These are phyloP conservation scores for Diaporthe citrichinensis DNA, from an alignment of 2,329 filamentous ascomycete species.

Conservation along the genomic window DNA sequence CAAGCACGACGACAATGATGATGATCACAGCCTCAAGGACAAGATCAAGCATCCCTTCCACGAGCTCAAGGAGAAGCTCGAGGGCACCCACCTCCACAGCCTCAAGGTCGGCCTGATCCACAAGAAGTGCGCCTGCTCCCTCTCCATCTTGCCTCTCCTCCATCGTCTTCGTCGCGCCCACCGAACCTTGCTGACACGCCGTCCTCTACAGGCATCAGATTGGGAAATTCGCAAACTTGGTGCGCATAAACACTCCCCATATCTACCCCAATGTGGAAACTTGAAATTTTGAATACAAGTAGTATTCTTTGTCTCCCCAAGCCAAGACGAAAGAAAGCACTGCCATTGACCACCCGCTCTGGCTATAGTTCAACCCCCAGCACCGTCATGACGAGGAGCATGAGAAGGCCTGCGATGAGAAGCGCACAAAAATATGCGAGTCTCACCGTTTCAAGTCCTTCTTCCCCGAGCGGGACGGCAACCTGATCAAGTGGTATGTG, in stretches of 20 bases:
- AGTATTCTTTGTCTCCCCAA: not conserved
- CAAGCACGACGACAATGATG: constrained; percentile 25
- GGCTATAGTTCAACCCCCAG: constrained; percentile 79
- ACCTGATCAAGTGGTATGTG: constrained; percentile 96
- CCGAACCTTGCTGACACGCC: constrained; percentile 19
- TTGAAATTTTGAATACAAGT: not conserved
- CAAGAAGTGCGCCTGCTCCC: constrained; percentile 64
- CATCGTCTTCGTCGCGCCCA: not conserved
- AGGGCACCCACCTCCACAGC: constrained; percentile 68
- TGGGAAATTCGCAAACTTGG: constrained; percentile 74
- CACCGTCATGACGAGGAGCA: constrained; percentile 96
- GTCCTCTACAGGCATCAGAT: constrained; percentile 63
- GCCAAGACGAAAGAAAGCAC: not conserved
- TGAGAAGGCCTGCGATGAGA: constrained; percentile 85
- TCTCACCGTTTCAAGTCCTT: constrained; percentile 90
- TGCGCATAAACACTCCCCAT: constrained; percentile 52
- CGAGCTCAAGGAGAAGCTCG: constrained; percentile 66
- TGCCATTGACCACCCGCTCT: constrained; percentile 19
- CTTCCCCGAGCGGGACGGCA: constrained; percentile 87
- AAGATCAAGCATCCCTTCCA: constrained; percentile 65
- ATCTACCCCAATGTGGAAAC: not conserved
- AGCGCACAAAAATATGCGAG: constrained; percentile 79
- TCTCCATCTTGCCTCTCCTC: not conserved
- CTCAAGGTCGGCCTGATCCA: constrained; percentile 70
- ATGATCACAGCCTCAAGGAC: constrained; percentile 53